A percentile compares a stretch with the other conserved stretches of the same genome.
Evolutionary conservation across 208 protist species (phyloP).

Genomic region (Acanthamoeba divionensis): DNA sequence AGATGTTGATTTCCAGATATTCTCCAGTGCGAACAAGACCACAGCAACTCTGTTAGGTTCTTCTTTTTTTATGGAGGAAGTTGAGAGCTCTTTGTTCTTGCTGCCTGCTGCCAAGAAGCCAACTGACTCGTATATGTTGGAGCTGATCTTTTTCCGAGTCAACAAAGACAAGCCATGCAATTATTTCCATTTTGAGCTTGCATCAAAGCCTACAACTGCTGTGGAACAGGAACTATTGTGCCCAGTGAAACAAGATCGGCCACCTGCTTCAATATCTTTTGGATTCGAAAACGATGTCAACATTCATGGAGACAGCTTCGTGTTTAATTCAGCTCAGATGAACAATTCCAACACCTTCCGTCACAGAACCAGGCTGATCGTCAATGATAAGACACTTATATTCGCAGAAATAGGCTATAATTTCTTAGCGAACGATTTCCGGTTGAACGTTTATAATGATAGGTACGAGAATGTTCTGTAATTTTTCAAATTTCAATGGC

Average conservation of each 20-base stretch:
- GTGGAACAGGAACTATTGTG: constrained; percentile 36
- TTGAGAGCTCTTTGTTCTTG: constrained; percentile 49
- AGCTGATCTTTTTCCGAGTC: background rate
- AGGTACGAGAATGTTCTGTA: no score
- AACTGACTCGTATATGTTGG: background rate
- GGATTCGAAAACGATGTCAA: constrained; percentile 29
- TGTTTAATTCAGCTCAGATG: constrained; percentile 32
- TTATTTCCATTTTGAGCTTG: constrained; percentile 47
- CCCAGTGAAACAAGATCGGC: background rate
- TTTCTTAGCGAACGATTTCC: constrained; percentile 47
- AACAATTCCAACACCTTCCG: background rate
- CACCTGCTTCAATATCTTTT: constrained; percentile 1
- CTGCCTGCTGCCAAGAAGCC: background rate
- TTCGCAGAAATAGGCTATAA: constrained; percentile 36
- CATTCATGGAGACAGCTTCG: constrained; percentile 24
- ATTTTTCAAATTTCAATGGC: no score
- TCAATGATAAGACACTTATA: background rate
- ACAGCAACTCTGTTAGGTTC: background rate
- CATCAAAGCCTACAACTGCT: background rate
- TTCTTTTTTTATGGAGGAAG: background rate
- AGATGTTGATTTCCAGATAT: background rate
- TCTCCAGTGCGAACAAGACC: constrained; percentile 12
- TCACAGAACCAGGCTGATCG: background rate
- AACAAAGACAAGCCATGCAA: background rate
- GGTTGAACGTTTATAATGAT: background rate